Conservation (phyloP, 1,284 basidiomycete genomes). For the Omphalotus olearius region DNA sequence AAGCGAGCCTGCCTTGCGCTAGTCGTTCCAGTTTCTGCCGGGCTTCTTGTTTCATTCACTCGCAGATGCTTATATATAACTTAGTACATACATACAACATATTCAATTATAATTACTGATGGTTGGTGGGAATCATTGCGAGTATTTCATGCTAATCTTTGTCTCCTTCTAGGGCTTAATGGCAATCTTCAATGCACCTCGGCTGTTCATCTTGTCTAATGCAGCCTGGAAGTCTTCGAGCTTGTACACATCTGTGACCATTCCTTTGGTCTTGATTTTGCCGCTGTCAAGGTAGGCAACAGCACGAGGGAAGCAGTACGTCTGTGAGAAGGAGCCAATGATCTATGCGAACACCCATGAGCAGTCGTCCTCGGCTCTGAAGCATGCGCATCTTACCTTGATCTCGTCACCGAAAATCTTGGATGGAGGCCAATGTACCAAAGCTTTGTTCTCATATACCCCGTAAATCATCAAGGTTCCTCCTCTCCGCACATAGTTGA, state of each 20-base stretch:
- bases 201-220: constrained; percentile 81
- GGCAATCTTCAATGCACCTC: constrained; percentile 65
- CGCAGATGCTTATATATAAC: too few species aligned
- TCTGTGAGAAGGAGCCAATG: constrained; percentile 83
- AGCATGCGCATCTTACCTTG: constrained; percentile 38
- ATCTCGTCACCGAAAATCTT: constrained; percentile 87
- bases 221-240: constrained; percentile 79
- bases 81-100: too few species aligned
- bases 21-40: too few species aligned
- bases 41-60: too few species aligned
- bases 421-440: constrained; percentile 18
- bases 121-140: too few species aligned
- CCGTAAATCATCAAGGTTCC: constrained; percentile 74
- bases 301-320: constrained; percentile 83
- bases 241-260: constrained; percentile 78
- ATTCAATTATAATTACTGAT: too few species aligned
- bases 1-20: too few species aligned
- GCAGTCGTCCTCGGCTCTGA: background rate
- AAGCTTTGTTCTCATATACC: constrained; percentile 59
- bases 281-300: constrained; percentile 85
- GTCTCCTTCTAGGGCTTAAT: constrained; percentile 35
- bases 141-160: too few species aligned
- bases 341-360: constrained; percentile 43
- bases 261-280: constrained; percentile 78
- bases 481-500: constrained; percentile 82